These are phyloP conservation scores for Apophysomyces sp. DNA, from an alignment of 371 early-diverging fungal species.

Conservation along the genomic window DNA sequence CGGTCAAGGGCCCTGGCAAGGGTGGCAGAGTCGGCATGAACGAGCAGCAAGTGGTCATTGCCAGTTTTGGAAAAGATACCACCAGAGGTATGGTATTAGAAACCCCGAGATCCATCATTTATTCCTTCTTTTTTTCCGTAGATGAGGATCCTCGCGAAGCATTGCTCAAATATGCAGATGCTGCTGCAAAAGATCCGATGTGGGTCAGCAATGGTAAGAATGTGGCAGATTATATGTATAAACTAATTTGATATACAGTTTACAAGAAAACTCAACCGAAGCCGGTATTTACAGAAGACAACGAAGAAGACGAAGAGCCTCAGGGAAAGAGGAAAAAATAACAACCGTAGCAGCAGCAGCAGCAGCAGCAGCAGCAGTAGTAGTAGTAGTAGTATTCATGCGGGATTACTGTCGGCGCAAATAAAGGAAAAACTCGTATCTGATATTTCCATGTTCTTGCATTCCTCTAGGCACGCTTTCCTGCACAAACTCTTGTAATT, in stretches of 20 bases:
- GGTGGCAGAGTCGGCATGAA: conserved; percentile 86
- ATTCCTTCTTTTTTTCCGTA: conserved; percentile 10
- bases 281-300: conserved; percentile 68
- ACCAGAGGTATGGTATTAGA: conserved; percentile 48
- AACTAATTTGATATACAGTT: conserved; percentile 42
- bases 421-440: conserved; percentile 54
- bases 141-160: conserved; percentile 97
- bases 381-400: no score
- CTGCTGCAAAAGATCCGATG: conserved; percentile 81
- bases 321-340: conserved; percentile 8
- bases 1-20: conserved; percentile 80
- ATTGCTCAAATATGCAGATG: conserved; percentile 84
- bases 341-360: conserved; percentile 1
- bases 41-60: conserved; percentile 83
- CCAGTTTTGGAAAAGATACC: conserved; percentile 80
- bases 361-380: no score
- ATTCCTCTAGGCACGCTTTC: conserved; percentile 40
- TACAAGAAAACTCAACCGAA: conserved; percentile 86
- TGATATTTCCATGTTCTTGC: conserved; percentile 34
- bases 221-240: not conserved
- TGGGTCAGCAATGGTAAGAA: conserved; percentile 75
- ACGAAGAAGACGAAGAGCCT: conserved; percentile 59
- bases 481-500: conserved; percentile 40
- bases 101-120: not conserved
- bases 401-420: conserved; percentile 18